Evolutionary conservation across 164 flowering plant species (phyloP).

Genomic region (Warburgia ugandensis): DNA sequence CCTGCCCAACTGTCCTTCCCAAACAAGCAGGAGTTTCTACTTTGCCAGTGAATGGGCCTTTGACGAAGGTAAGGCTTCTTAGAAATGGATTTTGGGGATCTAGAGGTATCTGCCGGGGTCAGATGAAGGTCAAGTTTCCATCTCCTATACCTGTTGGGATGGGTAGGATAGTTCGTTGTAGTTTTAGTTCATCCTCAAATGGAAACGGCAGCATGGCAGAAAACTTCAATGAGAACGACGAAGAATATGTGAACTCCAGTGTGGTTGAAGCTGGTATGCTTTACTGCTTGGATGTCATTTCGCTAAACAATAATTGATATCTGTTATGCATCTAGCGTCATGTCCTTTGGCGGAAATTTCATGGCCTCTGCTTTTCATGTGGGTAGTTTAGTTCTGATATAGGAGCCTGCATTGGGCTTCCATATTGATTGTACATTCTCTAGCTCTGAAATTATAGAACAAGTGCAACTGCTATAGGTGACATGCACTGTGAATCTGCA

Average conservation of each 20-base stretch:
- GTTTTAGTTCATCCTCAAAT: conserved; percentile 71
- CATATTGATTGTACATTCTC: not conserved
- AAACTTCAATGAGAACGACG: conserved; percentile 75
- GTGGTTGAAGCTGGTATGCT: conserved; percentile 89
- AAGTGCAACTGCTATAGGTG: not conserved
- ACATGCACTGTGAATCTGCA: not conserved
- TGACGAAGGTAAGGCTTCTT: conserved; percentile 29
- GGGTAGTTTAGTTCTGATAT: too few relatives aligned
- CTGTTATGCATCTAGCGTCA: too few relatives aligned
- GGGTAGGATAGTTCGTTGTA: conserved; percentile 35
- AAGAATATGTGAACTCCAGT: conserved; percentile 84
- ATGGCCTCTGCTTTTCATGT: too few relatives aligned
- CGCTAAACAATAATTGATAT: too few relatives aligned
- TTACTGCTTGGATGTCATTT: too few relatives aligned
- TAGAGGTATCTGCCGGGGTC: conserved; percentile 18
- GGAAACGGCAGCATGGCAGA: conserved; percentile 87
- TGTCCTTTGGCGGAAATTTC: too few relatives aligned
- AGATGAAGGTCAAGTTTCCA: conserved; percentile 17
- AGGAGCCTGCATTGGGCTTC: not conserved
- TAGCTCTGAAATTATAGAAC: not conserved
- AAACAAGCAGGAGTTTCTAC: conserved; percentile 34
- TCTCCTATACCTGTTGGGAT: conserved; percentile 17
- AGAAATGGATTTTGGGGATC: conserved; percentile 53
- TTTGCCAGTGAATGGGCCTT: conserved; percentile 26
- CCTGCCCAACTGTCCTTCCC: conserved; percentile 54